Evolutionary conservation across 2,329 filamentous ascomycete species (phyloP).

Genomic region (Cercospora zeina): DNA sequence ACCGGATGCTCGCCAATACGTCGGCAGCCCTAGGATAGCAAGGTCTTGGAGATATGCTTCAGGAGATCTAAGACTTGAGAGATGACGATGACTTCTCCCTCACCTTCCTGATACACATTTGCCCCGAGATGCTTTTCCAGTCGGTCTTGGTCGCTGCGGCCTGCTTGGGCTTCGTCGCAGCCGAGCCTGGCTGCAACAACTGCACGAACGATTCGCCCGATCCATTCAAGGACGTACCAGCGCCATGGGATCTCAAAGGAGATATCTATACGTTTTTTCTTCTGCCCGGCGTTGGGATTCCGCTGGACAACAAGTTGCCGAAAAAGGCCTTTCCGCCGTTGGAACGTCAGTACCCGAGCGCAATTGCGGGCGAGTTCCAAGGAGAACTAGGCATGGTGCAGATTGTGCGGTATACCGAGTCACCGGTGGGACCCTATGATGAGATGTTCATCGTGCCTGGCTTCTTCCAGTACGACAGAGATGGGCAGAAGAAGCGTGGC

Average conservation of each 20-base stretch:
- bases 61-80: not conserved
- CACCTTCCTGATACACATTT: no score
- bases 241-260: constrained; percentile 24
- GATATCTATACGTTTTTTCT: constrained; percentile 11
- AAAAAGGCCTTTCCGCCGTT: not conserved
- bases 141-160: not conserved
- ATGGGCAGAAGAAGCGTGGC: constrained; percentile 16
- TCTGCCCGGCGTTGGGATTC: not conserved
- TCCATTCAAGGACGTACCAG: constrained; percentile 8
- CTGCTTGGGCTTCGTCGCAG: not conserved
- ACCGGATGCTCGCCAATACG: not conserved
- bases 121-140: not conserved
- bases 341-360: not conserved
- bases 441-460: constrained; percentile 29
- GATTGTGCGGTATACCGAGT: constrained; percentile 19
- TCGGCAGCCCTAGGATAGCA: not conserved
- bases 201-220: constrained; percentile 25
- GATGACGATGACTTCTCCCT: not conserved
- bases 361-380: not conserved
- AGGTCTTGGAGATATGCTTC: not conserved
- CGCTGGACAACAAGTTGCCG: not conserved
- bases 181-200: constrained; percentile 15
- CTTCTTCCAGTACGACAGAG: constrained; percentile 20
- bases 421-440: constrained; percentile 27
- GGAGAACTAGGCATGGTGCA: not conserved